Base-by-base conservation (phyloP, 306 rosid genomes). In the Castanea crenata region DNA sequence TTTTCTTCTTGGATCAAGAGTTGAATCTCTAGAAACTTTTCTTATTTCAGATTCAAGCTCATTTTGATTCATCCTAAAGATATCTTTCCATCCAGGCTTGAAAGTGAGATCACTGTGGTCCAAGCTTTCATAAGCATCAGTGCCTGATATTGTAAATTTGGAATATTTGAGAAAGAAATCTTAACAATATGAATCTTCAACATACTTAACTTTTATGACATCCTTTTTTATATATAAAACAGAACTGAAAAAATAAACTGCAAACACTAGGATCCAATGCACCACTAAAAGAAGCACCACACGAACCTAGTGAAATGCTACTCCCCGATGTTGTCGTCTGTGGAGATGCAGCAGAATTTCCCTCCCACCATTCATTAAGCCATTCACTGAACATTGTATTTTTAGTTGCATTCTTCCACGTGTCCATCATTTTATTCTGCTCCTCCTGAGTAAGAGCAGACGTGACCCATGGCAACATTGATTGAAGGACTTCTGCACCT, bases 11-110 rank as follows among this genome's bases (percentile, higher is more conserved):
- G 95, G 95, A 82, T 91, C 95, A 76, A 91, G 95, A 80, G 91
- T 83, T 31, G 73, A 85, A 71, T 91, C 95, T 73, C 82, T 85
- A 74, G 88, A 87, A 69, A 91, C 95, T 83, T 89, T 89, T 84
- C 92, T 85, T 69, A 83, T 80, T 80, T 86, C 89, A 15, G 86
- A 86, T 80, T 86, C 89, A 69, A 86, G 84, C 76, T 86, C 89
- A 73, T 70, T 86, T 75, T 83, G 86, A 63, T 86, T 86, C 89
- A 86, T 86, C 80, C 89, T 80, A 79, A 86, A 86, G 69, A 91
- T 91, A 87, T 91, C 95, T 74, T 91, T 91, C 95, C 95, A 91
- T 23, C 95, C 95, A 56, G 95, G 95, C 86, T 85, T 89, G 84
- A 91, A 91, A 88, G 85, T 83, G 75, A 83, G 87, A 77, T 80